Evolutionary conservation across 108 stramenopile species (phyloP).

Genomic region (Schizochytrium sp.): DNA sequence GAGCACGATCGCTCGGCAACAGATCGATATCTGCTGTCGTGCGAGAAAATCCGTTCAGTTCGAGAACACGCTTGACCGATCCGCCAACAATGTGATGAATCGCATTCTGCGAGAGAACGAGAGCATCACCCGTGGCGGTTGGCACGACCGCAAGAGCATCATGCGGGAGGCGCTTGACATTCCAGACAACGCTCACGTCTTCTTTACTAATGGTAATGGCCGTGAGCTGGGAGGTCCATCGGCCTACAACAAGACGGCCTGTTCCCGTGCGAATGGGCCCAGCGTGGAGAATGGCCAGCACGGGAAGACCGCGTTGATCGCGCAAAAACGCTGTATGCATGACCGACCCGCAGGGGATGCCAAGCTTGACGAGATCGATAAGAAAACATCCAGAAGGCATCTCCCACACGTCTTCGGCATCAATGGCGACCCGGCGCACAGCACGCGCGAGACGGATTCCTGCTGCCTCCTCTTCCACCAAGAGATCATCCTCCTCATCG

Average conservation of each 20-base stretch:
- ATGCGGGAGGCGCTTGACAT: neutral
- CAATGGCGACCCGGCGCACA: neutral
- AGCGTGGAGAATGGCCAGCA: neutral
- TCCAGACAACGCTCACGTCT: conserved; percentile 12
- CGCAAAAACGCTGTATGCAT: neutral
- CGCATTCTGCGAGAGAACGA: neutral
- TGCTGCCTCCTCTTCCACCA: neutral
- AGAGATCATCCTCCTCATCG: neutral
- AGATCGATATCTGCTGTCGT: neutral
- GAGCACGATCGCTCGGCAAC: neutral
- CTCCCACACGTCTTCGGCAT: conserved; percentile 2
- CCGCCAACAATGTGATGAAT: neutral
- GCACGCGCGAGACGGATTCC: neutral
- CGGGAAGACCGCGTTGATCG: neutral
- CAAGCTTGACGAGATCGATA: neutral
- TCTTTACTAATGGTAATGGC: neutral
- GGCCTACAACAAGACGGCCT: neutral
- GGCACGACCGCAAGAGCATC: neutral
- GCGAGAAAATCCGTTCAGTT: neutral
- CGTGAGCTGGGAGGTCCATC: neutral
- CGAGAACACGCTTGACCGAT: neutral
- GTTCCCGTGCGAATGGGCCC: neutral
- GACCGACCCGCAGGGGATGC: neutral
- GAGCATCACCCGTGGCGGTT: neutral
- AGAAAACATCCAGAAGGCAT: neutral